A percentile compares a stretch with the other conserved stretches of the same genome.
Evolutionary conservation across 768 basidiomycete species (phyloP).

Genomic region (Agaricus blazei): DNA sequence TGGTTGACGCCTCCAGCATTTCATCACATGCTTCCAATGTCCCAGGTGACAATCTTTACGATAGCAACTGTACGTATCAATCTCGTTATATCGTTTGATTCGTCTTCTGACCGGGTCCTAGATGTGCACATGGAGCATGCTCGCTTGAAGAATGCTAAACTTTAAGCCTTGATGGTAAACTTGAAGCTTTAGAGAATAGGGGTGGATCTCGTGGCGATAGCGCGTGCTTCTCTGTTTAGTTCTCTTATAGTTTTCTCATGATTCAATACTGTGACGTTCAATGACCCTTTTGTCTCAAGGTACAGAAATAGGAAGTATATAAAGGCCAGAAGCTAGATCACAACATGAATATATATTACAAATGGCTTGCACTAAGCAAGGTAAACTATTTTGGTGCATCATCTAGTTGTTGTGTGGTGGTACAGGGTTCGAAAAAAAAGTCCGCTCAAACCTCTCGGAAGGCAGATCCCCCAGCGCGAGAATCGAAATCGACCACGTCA

Average conservation of each 20-base stretch:
- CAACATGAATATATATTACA: too few species aligned
- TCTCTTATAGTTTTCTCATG: background rate
- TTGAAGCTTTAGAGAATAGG: background rate
- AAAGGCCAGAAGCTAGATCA: too few species aligned
- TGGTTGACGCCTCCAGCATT: slow-evolving; percentile 84
- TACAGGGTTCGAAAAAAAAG: too few species aligned
- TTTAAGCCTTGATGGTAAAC: slow-evolving; percentile 11
- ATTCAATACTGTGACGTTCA: too few species aligned
- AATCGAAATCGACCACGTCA: slow-evolving; percentile 50
- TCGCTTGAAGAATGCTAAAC: slow-evolving; percentile 22
- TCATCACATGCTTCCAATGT: slow-evolving; percentile 60
- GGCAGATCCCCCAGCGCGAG: slow-evolving; percentile 53
- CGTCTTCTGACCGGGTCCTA: slow-evolving; percentile 9
- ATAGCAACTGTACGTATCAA: slow-evolving; percentile 67
- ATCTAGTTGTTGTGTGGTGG: too few species aligned
- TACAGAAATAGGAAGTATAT: too few species aligned
- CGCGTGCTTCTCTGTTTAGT: background rate
- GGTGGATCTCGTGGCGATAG: background rate
- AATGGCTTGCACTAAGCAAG: too few species aligned
- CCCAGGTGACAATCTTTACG: slow-evolving; percentile 71
- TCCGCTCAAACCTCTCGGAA: slow-evolving; percentile 24
- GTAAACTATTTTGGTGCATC: too few species aligned
- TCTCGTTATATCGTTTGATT: slow-evolving; percentile 43
- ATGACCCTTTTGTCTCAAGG: too few species aligned
- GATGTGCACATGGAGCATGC: slow-evolving; percentile 34